Conservation (phyloP, 176 grass and related monocot species). For the Chrysopogon serrulatus region DNA sequence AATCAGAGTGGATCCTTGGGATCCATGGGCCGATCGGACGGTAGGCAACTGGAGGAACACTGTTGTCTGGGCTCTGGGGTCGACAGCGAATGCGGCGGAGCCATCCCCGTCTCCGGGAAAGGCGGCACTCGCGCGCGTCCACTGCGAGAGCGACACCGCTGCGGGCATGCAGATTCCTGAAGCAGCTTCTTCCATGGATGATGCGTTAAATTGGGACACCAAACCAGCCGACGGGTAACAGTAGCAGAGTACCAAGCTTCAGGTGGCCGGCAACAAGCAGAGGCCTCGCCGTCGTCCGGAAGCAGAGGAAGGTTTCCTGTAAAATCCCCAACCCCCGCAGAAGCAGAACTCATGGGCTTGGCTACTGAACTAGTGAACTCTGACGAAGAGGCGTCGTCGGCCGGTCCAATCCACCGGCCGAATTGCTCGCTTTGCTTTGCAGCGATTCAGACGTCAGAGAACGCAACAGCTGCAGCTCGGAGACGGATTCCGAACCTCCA, state of each 20-base stretch:
- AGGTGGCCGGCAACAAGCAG: not conserved
- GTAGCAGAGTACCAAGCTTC: not conserved
- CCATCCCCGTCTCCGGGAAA: not conserved
- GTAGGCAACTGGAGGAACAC: not conserved
- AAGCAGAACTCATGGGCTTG: not conserved
- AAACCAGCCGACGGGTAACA: not conserved
- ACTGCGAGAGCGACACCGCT: conserved; percentile 7
- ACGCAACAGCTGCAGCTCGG: not conserved
- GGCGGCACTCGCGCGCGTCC: not conserved
- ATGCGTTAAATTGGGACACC: not conserved
- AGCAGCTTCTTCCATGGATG: not conserved
- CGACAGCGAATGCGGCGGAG: conserved; percentile 1
- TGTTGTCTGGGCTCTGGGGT: conserved; percentile 7
- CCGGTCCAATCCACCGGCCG: not conserved
- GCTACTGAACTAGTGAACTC: too few species aligned
- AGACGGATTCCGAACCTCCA: too few species aligned
- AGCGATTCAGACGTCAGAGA: not conserved
- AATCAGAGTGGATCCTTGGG: conserved; percentile 14
- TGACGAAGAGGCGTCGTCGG: too few species aligned
- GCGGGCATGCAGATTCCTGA: not conserved
- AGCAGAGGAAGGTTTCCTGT: not conserved
- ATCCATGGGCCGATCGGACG: not conserved
- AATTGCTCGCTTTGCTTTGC: not conserved
- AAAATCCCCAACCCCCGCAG: too few species aligned
- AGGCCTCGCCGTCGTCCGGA: not conserved